Evolutionary conservation across 78 protist species (phyloP).

Genomic region (Polysphondylium violaceum): DNA sequence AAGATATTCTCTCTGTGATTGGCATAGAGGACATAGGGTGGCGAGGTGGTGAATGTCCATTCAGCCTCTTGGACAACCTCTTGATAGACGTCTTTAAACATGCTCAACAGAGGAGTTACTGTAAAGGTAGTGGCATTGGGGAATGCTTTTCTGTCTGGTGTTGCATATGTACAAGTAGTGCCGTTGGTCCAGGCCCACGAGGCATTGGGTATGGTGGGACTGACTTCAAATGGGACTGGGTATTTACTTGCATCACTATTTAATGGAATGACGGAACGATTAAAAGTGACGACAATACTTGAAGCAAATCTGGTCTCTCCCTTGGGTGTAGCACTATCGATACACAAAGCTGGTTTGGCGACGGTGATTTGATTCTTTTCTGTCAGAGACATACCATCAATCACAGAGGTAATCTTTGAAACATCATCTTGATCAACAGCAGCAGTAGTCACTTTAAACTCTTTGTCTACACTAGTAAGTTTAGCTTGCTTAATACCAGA

Average conservation of each 20-base stretch:
- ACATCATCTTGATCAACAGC: too few species aligned
- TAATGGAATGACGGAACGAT: constrained; percentile 34
- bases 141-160: neutral
- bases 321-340: constrained; percentile 10
- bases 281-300: constrained; percentile 16
- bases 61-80: neutral
- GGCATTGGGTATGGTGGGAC: constrained; percentile 4
- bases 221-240: constrained; percentile 25
- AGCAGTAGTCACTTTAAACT: too few species aligned
- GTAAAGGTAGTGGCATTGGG: constrained; percentile 4
- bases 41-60: too few species aligned
- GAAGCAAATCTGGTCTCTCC: neutral
- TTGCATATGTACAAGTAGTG: neutral
- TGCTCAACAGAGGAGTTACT: neutral
- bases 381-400: too few species aligned
- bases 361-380: too few species aligned
- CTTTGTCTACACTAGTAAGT: too few species aligned
- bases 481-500: too few species aligned
- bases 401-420: too few species aligned
- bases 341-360: neutral
- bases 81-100: constrained; percentile 2
- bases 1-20: too few species aligned
- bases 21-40: too few species aligned
- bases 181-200: constrained; percentile 36
- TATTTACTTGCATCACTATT: neutral